A percentile compares a stretch with the other conserved stretches of the same genome.
These are phyloP conservation scores for Kurtzmaniella quercitrusa DNA, from an alignment of 1,139 yeast species.

Conservation along the genomic window DNA sequence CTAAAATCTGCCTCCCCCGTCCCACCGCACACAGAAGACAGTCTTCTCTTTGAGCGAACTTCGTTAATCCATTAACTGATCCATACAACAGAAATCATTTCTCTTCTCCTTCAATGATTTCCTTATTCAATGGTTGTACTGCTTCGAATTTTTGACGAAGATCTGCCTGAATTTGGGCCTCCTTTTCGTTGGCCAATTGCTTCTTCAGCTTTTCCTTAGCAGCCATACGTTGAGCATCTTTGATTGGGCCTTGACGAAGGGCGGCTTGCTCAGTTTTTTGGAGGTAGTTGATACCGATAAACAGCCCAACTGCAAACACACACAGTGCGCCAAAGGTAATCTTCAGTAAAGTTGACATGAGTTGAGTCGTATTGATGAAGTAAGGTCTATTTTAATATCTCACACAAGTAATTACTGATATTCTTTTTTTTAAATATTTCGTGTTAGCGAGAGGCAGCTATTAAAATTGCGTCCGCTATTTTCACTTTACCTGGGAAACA, in stretches of 20 bases:
- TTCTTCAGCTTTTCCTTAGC: slow-evolving; percentile 38
- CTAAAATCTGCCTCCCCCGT: no score
- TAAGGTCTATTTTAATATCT: neutral
- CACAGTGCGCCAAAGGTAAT: slow-evolving; percentile 62
- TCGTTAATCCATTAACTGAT: no score
- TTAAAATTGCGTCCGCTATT: no score
- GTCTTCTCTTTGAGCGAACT: no score
- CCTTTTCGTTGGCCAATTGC: slow-evolving; percentile 56
- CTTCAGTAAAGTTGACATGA: slow-evolving; percentile 72
- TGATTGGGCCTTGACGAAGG: slow-evolving; percentile 74
- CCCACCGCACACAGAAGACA: no score
- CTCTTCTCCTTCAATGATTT: slow-evolving; percentile 28
- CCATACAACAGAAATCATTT: no score
- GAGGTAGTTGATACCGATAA: slow-evolving; percentile 63
- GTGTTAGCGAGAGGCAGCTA: no score
- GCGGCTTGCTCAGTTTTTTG: slow-evolving; percentile 67
- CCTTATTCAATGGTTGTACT: slow-evolving; percentile 57
- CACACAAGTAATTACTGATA: neutral
- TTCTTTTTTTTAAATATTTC: no score
- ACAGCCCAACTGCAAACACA: slow-evolving; percentile 52
- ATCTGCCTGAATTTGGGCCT: slow-evolving; percentile 71
- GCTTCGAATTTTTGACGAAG: slow-evolving; percentile 59
- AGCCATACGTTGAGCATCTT: slow-evolving; percentile 62
- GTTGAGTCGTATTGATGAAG: neutral
- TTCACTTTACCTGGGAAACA: no score